Percentiles rank a stretch among this genome's conserved stretches.
Conservation (phyloP, 306 rosid species). For the Quercus robur region DNA sequence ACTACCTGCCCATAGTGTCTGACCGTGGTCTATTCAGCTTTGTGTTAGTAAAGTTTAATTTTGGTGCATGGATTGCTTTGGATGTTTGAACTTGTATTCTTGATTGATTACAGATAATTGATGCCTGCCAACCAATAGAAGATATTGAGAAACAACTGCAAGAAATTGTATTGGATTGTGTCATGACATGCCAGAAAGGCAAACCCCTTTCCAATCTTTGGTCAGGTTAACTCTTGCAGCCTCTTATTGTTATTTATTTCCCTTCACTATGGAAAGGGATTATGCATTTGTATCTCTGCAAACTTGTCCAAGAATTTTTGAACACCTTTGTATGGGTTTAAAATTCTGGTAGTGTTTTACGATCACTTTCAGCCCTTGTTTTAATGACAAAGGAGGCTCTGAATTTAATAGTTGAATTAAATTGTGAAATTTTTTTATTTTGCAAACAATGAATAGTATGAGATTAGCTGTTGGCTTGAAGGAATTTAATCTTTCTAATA, state of each 20-base stretch:
- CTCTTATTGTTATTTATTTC: neutral
- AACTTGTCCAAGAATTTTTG: neutral
- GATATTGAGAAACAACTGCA: slow-evolving; percentile 73
- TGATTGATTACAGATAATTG: slow-evolving; percentile 55
- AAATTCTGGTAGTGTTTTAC: neutral
- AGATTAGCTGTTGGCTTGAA: no score
- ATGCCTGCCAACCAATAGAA: slow-evolving; percentile 70
- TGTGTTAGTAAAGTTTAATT: no score
- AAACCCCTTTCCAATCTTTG: slow-evolving; percentile 61
- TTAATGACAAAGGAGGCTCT: neutral
- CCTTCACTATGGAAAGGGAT: neutral
- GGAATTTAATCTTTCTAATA: no score
- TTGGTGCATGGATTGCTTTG: no score
- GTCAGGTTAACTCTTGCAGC: slow-evolving; percentile 19
- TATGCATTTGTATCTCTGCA: neutral
- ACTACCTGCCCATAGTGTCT: no score
- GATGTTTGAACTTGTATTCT: neutral
- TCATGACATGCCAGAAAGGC: slow-evolving; percentile 57
- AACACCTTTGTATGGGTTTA: neutral
- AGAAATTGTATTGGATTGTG: slow-evolving; percentile 45
- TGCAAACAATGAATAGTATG: no score
- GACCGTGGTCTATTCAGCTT: no score
- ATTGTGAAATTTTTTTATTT: neutral
- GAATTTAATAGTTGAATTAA: neutral
- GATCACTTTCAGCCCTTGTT: neutral